Evolutionary conservation across 768 basidiomycete species (phyloP).

Genomic region (Tylopilus vinaceipallidus): DNA sequence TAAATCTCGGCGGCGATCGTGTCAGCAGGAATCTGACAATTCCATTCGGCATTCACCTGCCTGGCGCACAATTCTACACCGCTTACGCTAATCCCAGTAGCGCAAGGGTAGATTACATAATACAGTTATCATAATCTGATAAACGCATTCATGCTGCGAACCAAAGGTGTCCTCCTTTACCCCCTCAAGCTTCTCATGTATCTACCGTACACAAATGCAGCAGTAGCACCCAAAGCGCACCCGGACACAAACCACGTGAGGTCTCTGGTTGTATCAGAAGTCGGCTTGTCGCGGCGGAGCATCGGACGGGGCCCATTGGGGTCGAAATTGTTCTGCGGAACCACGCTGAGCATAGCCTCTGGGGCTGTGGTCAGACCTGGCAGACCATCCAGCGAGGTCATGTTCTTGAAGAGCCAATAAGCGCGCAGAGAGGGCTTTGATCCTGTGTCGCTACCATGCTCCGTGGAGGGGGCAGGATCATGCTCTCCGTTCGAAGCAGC

Average conservation of each 20-base stretch:
- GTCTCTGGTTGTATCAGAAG: neutral
- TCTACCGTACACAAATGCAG: slow-evolving; percentile 5
- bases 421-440: slow-evolving; percentile 38
- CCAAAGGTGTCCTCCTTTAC: neutral
- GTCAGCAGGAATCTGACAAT: too few relatives aligned
- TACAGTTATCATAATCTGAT: too few relatives aligned
- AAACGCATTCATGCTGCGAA: too few relatives aligned
- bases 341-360: slow-evolving; percentile 9
- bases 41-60: too few relatives aligned
- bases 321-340: slow-evolving; percentile 19
- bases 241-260: slow-evolving; percentile 18
- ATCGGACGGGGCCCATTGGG: slow-evolving; percentile 10
- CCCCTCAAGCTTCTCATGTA: neutral
- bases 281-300: neutral
- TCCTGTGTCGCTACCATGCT: neutral
- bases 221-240: slow-evolving; percentile 16
- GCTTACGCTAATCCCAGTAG: too few relatives aligned
- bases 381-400: slow-evolving; percentile 56
- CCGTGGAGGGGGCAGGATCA: neutral
- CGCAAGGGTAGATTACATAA: too few relatives aligned
- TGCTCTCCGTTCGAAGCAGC: neutral
- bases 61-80: too few relatives aligned
- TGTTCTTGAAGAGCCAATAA: slow-evolving; percentile 55
- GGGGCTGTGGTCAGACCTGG: slow-evolving; percentile 41
- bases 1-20: too few relatives aligned